phyloP scores from a whole-genome alignment of 306 rosid species.

The Begonia masoniana region DNA sequence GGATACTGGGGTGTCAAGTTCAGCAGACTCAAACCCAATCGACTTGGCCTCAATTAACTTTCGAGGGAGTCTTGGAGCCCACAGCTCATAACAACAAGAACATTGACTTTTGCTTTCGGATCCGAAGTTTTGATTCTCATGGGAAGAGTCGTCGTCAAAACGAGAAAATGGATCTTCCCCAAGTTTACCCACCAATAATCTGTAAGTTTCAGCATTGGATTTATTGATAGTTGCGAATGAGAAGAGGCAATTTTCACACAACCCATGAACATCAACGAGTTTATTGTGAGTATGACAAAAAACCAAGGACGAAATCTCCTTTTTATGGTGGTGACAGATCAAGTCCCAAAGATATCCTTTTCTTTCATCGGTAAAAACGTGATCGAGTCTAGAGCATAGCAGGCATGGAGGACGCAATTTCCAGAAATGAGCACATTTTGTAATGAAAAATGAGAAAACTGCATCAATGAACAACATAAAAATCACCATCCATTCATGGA shows the following conservation, averaged over 20 bases:
- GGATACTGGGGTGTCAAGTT: slow-evolving; percentile 26
- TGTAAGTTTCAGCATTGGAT: slow-evolving; percentile 42
- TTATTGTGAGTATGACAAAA: slow-evolving; percentile 55
- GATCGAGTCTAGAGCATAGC: slow-evolving; percentile 91
- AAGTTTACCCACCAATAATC: slow-evolving; percentile 46
- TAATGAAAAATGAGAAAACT: slow-evolving; percentile 46
- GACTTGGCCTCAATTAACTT: slow-evolving; percentile 26
- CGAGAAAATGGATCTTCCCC: slow-evolving; percentile 32
- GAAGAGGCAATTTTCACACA: slow-evolving; percentile 64
- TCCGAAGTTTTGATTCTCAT: slow-evolving; percentile 14
- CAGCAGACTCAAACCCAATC: slow-evolving; percentile 24
- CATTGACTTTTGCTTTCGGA: slow-evolving; percentile 18
- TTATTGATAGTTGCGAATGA: slow-evolving; percentile 48
- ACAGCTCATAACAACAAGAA: slow-evolving; percentile 54
- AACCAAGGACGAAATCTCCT: slow-evolving; percentile 59
- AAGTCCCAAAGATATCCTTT: slow-evolving; percentile 48
- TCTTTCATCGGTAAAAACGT: slow-evolving; percentile 51
- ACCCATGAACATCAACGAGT: slow-evolving; percentile 65
- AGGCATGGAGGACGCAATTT: slow-evolving; percentile 62
- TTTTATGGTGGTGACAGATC: slow-evolving; percentile 61
- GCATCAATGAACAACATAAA: slow-evolving; percentile 49
- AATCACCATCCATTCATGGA: slow-evolving; percentile 78
- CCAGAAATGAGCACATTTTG: slow-evolving; percentile 52
- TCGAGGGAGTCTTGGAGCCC: slow-evolving; percentile 17
- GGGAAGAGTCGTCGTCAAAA: slow-evolving; percentile 38